These are phyloP conservation scores for Microstegium vimineum DNA, from an alignment of 176 grass and related monocot species.

Conservation along the genomic window DNA sequence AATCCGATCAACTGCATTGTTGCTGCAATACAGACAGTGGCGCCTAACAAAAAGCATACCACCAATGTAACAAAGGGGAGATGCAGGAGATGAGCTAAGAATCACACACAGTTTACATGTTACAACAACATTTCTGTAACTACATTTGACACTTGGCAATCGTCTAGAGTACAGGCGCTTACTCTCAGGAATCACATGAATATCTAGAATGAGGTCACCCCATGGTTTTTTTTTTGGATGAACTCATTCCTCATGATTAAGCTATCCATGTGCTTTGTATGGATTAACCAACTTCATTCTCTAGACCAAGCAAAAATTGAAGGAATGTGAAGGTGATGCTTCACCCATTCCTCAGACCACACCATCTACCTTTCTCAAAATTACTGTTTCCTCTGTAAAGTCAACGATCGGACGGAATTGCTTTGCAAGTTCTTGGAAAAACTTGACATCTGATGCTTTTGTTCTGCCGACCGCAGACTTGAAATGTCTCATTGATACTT, in stretches of 20 bases:
- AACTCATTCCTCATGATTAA: background rate
- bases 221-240: background rate
- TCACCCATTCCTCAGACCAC: background rate
- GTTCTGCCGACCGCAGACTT: constrained; percentile 36
- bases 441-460: constrained; percentile 62
- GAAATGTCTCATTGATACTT: constrained; percentile 66
- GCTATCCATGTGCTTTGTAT: background rate
- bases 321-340: background rate
- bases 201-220: background rate
- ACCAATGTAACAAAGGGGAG: background rate
- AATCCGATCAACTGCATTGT: background rate
- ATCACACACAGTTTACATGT: background rate
- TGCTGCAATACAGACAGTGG: background rate
- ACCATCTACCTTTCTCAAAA: background rate
- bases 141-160: background rate
- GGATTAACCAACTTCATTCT: background rate
- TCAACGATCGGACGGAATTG: constrained; percentile 48
- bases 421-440: constrained; percentile 62
- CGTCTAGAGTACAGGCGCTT: background rate
- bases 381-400: background rate
- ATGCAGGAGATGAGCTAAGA: background rate
- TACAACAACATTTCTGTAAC: background rate
- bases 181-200: background rate
- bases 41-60: background rate
- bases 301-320: background rate